Evolutionary conservation across 83 land plant species (phyloP).

Genomic region (Isoetes engelmannii): DNA sequence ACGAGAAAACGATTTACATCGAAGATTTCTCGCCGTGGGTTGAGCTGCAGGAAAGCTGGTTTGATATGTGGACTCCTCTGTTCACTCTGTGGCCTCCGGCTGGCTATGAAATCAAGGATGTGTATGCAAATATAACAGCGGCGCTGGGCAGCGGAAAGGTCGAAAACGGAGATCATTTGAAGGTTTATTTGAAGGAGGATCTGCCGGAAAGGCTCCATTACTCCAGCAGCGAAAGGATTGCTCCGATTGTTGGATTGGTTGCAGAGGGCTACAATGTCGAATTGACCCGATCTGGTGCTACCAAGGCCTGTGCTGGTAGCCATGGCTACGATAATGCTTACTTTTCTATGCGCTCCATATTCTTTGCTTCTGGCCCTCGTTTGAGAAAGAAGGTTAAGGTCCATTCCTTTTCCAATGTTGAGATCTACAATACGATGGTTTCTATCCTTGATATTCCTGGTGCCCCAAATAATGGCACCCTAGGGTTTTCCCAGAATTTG

Average conservation of each 20-base stretch:
- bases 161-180: background rate
- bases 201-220: background rate
- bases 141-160: background rate
- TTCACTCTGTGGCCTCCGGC: background rate
- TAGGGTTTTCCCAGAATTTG: background rate
- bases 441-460: background rate
- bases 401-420: background rate
- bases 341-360: background rate
- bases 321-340: background rate
- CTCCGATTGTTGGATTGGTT: background rate
- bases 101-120: background rate
- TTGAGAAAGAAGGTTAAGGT: background rate
- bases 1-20: background rate
- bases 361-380: background rate
- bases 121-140: background rate
- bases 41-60: background rate
- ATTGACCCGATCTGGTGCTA: background rate
- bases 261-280: background rate
- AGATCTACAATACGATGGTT: background rate
- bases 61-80: background rate
- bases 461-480: background rate
- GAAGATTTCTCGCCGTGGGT: background rate
- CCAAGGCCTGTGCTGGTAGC: background rate
- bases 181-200: background rate
- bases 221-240: background rate